Base-by-base conservation (phyloP, 768 basidiomycete species). In the Guyanaporus albipodus region DNA sequence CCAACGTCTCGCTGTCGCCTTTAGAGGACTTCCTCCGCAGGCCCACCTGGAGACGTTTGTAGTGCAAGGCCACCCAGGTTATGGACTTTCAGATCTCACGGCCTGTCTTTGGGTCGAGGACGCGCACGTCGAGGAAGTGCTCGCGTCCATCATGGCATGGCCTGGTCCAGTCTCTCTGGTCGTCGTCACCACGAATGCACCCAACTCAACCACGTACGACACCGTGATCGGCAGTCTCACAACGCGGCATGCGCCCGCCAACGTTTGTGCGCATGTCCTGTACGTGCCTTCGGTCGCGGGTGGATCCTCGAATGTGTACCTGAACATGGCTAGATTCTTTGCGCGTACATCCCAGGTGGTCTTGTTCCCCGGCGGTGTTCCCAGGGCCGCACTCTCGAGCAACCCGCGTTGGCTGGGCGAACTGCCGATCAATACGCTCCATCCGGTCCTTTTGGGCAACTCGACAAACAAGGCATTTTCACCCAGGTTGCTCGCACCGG, bases 281-380 rank as follows among this genome's bases (percentile, higher is more conserved):
- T 70, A 74, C 54, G 57, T 74, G 27, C 53, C 60, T n/a, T 60
- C 68, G 17, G 41, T 60, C n/a, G 58, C 61, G 3, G 62, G 74
- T 10, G 60, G 47, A 10, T 68, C 68, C 57, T 72, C 77, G 12
- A 84, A 83, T 50, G 57, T 68, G 15, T 80, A 77, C 54, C 68
- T 85, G 19, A 85, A 85, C 58, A 59, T 85, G 26, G 83, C 82
- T 2, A 70, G 82, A n/a, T 63, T 83, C 39, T 77, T 83, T 57
- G 71, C 82, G 8, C 67, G 53, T 9, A 79, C 80, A 8, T 57
- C 68, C 1, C 60, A 59, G 32, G 71, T 78, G 15, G 61, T 80
- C 38, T 59, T 85, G 40, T 76, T 82, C 48, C 83, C 83, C 24
- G 73, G 66, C 59, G 70, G 57, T 47, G 72, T 42, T 64, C 69